Base-by-base conservation (phyloP, 192 early-diverging fungal genomes). In the Podila minutissima region DNA sequence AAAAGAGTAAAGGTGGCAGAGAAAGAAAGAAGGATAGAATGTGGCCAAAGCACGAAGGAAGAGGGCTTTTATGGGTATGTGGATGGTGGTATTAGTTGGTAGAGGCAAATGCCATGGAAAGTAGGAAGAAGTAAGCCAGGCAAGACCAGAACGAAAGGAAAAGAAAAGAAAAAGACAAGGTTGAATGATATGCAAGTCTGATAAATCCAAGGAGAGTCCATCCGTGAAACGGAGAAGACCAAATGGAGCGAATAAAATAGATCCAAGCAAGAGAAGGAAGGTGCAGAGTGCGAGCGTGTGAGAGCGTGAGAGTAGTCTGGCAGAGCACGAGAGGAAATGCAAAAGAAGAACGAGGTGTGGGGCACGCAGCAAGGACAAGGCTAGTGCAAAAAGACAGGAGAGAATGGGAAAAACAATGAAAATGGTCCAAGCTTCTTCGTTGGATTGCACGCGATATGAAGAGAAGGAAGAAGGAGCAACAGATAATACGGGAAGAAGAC, bases 201-300 rank as follows among this genome's bases (percentile, higher is more conserved):
- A 33, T 35, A 63, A 17, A 31, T 61, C 24, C 59, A 33, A 63
- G 62, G 62, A 63, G 62, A 63, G 62, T 35, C 62, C 19, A 22
- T 6, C 59, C 22, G 29, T 7, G 33, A 31, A 29, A 33, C 22
- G 33, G 66, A 51, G 53, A 35, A 67, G 22, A 13, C 17, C 8
- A 10, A 51, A 20, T 46, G 48, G 49, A 19, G 50, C 53, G 49
- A 58, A 41, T n/a, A n/a, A 22, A 66, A 26, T 66, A 28, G 67
- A 38, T 35, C 41, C 41, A 46, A 46, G 41, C 5, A 22, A 24
- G 22, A 24, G 22, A 55, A 24, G 53, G 67, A 53, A 59, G 57
- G 33, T 17, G 48, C 11, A 12, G 38, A 41, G 38, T 41, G 15
- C 0, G 41, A 46, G 41, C 1, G 41, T 10, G 15, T 35, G 41